These are phyloP conservation scores for Limtongia smithiae DNA, from an alignment of 805 yeast genomes.

Conservation along the genomic window DNA sequence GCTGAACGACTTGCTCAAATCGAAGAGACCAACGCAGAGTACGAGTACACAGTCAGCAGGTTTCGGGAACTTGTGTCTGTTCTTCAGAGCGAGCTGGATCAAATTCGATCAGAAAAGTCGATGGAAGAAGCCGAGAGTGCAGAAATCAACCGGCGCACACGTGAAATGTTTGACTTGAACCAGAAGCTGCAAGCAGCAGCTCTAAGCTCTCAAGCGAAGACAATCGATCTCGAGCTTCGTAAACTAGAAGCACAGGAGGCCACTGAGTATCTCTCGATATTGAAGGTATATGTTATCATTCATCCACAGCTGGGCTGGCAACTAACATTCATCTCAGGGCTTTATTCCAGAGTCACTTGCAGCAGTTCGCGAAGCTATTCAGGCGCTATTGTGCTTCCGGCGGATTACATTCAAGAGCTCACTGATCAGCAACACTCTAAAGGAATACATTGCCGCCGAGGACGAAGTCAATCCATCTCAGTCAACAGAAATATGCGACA, in stretches of 20 bases:
- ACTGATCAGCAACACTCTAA: conserved; percentile 3
- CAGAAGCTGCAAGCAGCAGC: conserved; percentile 28
- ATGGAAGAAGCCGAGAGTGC: conserved; percentile 16
- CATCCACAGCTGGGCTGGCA: background rate
- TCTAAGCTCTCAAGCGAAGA: conserved; percentile 15
- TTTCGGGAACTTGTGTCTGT: conserved; percentile 34
- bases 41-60: conserved; percentile 24
- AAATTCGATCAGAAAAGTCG: conserved; percentile 22
- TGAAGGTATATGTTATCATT: conserved; percentile 16
- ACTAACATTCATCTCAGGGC: background rate
- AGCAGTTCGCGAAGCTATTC: conserved; percentile 12
- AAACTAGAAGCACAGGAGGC: conserved; percentile 32
- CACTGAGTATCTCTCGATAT: conserved; percentile 31
- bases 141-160: conserved; percentile 20
- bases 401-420: conserved; percentile 16
- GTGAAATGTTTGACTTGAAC: conserved; percentile 30
- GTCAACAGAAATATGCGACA: conserved; percentile 16
- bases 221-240: conserved; percentile 32
- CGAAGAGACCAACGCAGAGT: conserved; percentile 21
- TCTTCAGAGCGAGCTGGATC: conserved; percentile 32
- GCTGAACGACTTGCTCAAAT: conserved; percentile 10
- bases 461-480: conserved; percentile 2
- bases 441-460: background rate
- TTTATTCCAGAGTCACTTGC: conserved; percentile 19
- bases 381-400: conserved; percentile 9